Conservation (phyloP, 495 filamentous ascomycete genomes). For the Melanomma pulvis-pyrius region DNA sequence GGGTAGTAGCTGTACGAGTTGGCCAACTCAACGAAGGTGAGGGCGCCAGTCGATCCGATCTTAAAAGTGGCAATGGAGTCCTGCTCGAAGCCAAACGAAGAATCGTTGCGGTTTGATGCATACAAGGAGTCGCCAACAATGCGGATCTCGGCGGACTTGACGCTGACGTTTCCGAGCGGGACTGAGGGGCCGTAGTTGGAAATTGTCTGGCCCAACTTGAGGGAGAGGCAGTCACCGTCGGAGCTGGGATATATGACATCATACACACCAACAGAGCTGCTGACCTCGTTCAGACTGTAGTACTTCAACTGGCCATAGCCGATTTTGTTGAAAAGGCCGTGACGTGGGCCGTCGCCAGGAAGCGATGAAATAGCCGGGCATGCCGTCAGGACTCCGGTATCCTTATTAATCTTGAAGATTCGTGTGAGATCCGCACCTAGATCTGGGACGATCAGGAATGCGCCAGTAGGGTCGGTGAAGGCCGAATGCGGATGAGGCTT, state of each 20-base stretch:
- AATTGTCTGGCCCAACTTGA: slow-evolving; percentile 53
- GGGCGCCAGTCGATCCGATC: slow-evolving; percentile 48
- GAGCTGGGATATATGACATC: slow-evolving; percentile 54
- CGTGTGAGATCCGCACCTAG: slow-evolving; percentile 72
- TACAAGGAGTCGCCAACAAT: slow-evolving; percentile 13
- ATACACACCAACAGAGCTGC: slow-evolving; percentile 53
- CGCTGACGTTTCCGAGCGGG: slow-evolving; percentile 41
- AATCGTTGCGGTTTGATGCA: slow-evolving; percentile 52
- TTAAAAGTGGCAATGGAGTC: slow-evolving; percentile 43
- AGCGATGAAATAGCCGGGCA: slow-evolving; percentile 42
- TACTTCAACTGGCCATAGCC: slow-evolving; percentile 53
- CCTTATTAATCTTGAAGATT: slow-evolving; percentile 58
- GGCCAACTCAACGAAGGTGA: slow-evolving; percentile 55
- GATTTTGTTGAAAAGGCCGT: slow-evolving; percentile 60
- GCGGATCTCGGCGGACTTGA: slow-evolving; percentile 48
- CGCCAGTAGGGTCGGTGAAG: slow-evolving; percentile 68
- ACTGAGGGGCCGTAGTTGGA: slow-evolving; percentile 51
- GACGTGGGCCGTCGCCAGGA: slow-evolving; percentile 67
- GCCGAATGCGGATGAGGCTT: slow-evolving; percentile 71
- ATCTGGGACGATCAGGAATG: slow-evolving; percentile 69
- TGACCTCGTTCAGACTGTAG: slow-evolving; percentile 67
- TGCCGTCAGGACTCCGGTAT: slow-evolving; percentile 41
- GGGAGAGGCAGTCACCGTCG: slow-evolving; percentile 40
- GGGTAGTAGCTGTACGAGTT: slow-evolving; percentile 48
- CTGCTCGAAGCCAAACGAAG: slow-evolving; percentile 38